A percentile compares a stretch with the other conserved stretches of the same genome.
These are phyloP conservation scores for Talaromyces adpressus DNA, from an alignment of 495 filamentous ascomycete genomes.

Conservation along the genomic window DNA sequence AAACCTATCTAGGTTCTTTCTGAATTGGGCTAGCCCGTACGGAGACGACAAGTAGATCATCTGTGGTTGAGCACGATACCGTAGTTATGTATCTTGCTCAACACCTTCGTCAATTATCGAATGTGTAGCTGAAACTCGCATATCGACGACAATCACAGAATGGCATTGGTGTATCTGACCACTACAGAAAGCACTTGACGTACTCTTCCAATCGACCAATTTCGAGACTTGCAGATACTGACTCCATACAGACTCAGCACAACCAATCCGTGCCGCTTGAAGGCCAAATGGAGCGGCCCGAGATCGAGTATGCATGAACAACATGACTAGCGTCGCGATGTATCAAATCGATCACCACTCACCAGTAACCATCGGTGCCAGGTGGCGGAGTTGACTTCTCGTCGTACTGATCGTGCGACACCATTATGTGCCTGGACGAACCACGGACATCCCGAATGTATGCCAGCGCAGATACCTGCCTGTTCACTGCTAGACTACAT, in stretches of 20 bases:
- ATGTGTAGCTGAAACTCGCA: conserved; percentile 2
- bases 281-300: background rate
- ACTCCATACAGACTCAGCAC: background rate
- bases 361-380: too few species aligned
- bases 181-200: background rate
- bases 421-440: background rate
- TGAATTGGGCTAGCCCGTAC: background rate
- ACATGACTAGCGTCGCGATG: background rate
- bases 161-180: background rate
- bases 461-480: background rate
- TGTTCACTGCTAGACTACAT: background rate
- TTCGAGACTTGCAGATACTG: background rate
- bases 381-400: background rate
- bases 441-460: conserved; percentile 1
- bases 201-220: background rate
- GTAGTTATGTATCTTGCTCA: background rate
- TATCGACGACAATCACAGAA: background rate
- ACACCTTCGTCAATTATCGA: background rate
- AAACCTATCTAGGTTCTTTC: conserved; percentile 1
- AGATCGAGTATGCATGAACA: background rate
- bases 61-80: background rate
- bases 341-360: background rate
- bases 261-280: background rate
- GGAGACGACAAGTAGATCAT: background rate
- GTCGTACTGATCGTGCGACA: background rate